Conservation (phyloP, 768 basidiomycete species). For the Dioszegia hungarica region DNA sequence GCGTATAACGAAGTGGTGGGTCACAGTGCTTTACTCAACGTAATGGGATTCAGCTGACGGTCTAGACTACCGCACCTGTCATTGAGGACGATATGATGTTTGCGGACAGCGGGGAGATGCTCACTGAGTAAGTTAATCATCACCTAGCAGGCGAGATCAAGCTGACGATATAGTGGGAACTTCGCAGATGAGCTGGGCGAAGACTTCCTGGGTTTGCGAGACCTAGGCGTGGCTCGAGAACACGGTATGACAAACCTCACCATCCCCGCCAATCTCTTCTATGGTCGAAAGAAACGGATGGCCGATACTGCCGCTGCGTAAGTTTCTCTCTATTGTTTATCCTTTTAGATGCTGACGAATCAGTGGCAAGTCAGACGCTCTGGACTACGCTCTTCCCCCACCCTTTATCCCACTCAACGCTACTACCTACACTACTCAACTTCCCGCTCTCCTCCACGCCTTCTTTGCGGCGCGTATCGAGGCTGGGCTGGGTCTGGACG, state of each 20-base stretch:
- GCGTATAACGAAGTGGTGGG: conserved; percentile 76
- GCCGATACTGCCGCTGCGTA: conserved; percentile 22
- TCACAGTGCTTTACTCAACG: conserved; percentile 18
- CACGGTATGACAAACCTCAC: conserved; percentile 70
- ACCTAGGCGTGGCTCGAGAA: conserved; percentile 81
- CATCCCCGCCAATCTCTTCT: conserved; percentile 64
- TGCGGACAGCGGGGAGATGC: conserved; percentile 62
- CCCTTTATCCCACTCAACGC: conserved; percentile 69
- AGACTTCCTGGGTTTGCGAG: conserved; percentile 84
- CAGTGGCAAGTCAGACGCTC: conserved; percentile 50
- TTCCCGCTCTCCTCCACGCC: conserved; percentile 68
- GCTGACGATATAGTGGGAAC: conserved; percentile 59
- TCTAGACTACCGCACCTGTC: conserved; percentile 53
- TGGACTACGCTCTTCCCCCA: conserved; percentile 74
- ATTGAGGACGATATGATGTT: conserved; percentile 64
- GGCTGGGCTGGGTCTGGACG: conserved; percentile 23
- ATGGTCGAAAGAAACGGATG: conserved; percentile 23
- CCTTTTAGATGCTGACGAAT: not conserved
- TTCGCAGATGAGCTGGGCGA: conserved; percentile 84
- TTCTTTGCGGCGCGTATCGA: conserved; percentile 56
- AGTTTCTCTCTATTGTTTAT: not conserved
- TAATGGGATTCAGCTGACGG: not conserved
- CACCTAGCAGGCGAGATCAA: too few relatives aligned
- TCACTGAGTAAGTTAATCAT: conserved; percentile 57
- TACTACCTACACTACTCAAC: conserved; percentile 66